Evolutionary conservation across 306 rosid genomes (phyloP), one percentile per base, ranked within the genome.

Genomic region (Gleditsia sinensis): DNA sequence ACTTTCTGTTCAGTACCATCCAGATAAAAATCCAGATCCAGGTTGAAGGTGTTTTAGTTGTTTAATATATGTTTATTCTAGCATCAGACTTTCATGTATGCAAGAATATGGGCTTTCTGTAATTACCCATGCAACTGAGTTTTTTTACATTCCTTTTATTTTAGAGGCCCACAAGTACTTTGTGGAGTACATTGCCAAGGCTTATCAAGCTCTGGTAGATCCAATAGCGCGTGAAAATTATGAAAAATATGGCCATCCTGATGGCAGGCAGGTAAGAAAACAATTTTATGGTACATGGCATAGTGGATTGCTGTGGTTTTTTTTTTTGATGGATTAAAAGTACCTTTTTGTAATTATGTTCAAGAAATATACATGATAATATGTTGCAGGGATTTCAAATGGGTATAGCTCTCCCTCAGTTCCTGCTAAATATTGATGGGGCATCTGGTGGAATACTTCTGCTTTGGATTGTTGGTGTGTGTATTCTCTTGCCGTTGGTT

Each of bases 1-100:
- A 78, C 92, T 94, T 62, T 94, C 98, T 53, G 50, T 94, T 76
- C 87, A 83, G 24, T 94, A 83, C 86, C 97, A 94, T 88, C 96
- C 98, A 7, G 97, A 94, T 88, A 91, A 94, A 93, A 94, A 94
- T 80, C 98, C 97, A 59, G 96, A 94, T 81, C 96, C 96, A 88
- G 95, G 98, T 93, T 83, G 81, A 69, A 46, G 83, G 71, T 70
- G 69, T 75, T 84, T 85, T 70, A 39, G 53, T 51, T 62, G 45
- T 84, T 80, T 43, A 62, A 58, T 78, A 14, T 53, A 59, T 78
- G 48, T 39, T 69, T 51, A 27, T 76, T 54, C 17, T 46, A 3
- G 64, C 65, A 28, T 49, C 39, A 56, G 68, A 72, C 25, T 66
- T 61, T 71, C 39, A 46, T 57, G 67, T 40, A 50, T 27, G 32